Conservation (phyloP, 176 grass and related monocot species). For the Aechmea fasciata region DNA sequence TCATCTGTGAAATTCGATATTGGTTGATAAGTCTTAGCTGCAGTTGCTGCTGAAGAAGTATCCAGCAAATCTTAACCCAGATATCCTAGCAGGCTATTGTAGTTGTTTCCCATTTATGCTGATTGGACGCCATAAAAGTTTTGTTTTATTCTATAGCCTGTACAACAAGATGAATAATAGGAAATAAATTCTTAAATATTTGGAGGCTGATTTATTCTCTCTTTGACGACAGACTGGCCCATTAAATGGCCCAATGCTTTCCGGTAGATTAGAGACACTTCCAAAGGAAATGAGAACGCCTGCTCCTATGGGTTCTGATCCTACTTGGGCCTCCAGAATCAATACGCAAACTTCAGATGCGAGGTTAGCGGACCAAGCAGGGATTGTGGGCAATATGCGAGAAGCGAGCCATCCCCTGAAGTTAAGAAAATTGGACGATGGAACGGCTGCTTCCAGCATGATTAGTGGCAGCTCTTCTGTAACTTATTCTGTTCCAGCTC, state of each 20-base stretch:
- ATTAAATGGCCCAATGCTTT: conserved; percentile 29
- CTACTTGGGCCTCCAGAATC: conserved; percentile 2
- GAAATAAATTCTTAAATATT: too few species aligned
- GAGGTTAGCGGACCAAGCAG: conserved; percentile 16
- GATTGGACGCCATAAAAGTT: too few species aligned
- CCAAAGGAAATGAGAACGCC: conserved; percentile 26
- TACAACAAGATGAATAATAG: too few species aligned
- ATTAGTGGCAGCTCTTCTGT: conserved; percentile 28
- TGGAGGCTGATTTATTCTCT: background rate
- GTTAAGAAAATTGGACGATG: conserved; percentile 60
- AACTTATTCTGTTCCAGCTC: conserved; percentile 28
- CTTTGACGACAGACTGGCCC: conserved; percentile 12
- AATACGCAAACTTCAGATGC: conserved; percentile 7
- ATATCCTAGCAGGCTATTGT: too few species aligned
- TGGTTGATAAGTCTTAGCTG: too few species aligned
- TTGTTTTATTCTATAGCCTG: too few species aligned
- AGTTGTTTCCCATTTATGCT: too few species aligned
- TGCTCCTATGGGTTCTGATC: background rate
- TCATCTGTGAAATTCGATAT: too few species aligned
- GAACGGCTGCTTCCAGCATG: conserved; percentile 20
- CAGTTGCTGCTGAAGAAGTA: too few species aligned
- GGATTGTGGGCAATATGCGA: conserved; percentile 20
- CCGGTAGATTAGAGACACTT: conserved; percentile 27
- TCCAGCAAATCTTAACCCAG: too few species aligned
- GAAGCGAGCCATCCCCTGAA: conserved; percentile 47